Base-by-base conservation (phyloP, 176 grass and related monocot species). In the Carex pumila region DNA sequence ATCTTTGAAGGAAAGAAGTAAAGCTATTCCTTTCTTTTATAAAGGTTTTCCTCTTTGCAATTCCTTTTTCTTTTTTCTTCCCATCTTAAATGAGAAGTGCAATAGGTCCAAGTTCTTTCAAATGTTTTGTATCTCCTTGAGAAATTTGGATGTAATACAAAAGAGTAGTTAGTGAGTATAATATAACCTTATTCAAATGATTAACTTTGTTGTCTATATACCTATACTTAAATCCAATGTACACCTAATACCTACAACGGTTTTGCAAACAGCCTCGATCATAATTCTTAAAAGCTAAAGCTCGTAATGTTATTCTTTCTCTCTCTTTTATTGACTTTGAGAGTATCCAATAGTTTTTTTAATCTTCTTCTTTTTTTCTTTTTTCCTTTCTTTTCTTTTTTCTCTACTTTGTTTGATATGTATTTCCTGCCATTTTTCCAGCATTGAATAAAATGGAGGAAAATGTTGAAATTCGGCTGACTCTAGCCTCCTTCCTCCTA, bases 1-100 rank as follows among this genome's bases (percentile, higher is more conserved):
- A 71, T 79, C 86, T 59, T 34, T 91, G 73, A 82, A 86, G 86
- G 89, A 95, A 59, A 89, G 85, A 66, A 80, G 65, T 65, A 90
- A 93, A 76, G 92, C 95, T 49, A 82, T 93, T 83, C 68, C 84
- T 61, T 98, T 91, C 86, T 94, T 94, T 69, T 91, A 93, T 73
- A 86, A 90, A 98, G 93, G 93, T 95, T 85, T 37, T 86, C 19
- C 56, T 88, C 67, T n/a, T 47, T 86, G 19, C 45, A 53, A 25
- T 25, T 29, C 7, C 52, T 3, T 10, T 18, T 74, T 43, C 45
- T 53, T 53, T 50, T 50, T 50, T 74, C 21, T 77, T 77, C 5
- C 45, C 22, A 53, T 77, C 25, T 56, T 32, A 13, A 8, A 2
- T 77, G 45, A 54, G 30, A 76, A 15, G 31, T 76, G 49, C 49